phyloP scores from a whole-genome alignment of 2,329 filamentous ascomycete species.

The Penicillium sp. region DNA sequence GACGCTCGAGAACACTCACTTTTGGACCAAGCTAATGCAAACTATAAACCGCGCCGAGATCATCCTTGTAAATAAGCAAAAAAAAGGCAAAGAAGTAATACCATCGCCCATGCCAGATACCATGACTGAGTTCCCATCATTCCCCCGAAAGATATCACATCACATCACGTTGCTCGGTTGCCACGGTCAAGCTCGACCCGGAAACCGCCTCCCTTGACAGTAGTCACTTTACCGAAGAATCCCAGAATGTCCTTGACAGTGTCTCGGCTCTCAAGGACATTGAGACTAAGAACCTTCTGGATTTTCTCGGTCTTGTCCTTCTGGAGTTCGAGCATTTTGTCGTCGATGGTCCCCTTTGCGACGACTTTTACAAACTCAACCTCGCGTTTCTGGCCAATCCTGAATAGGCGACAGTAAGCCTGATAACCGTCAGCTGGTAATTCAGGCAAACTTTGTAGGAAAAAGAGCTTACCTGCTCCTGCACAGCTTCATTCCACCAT shows the following conservation, averaged over 20 bases:
- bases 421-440: constrained; percentile 21
- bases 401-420: constrained; percentile 65
- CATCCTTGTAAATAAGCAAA: neutral
- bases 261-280: neutral
- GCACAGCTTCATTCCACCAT: constrained; percentile 67
- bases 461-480: constrained; percentile 61
- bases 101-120: neutral
- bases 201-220: neutral
- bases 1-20: neutral
- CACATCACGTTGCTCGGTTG: neutral
- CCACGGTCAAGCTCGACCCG: neutral
- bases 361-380: constrained; percentile 66
- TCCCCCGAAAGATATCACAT: too few relatives aligned
- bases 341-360: constrained; percentile 64
- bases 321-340: constrained; percentile 63
- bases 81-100: neutral
- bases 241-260: neutral
- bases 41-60: too few relatives aligned
- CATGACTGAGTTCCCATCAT: neutral
- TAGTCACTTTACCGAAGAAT: neutral
- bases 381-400: constrained; percentile 68
- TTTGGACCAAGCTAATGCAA: neutral
- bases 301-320: constrained; percentile 53
- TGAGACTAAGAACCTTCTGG: neutral
- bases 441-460: neutral